phyloP scores from a whole-genome alignment of 257 asterid species.

The Orobanche coerulescens region DNA sequence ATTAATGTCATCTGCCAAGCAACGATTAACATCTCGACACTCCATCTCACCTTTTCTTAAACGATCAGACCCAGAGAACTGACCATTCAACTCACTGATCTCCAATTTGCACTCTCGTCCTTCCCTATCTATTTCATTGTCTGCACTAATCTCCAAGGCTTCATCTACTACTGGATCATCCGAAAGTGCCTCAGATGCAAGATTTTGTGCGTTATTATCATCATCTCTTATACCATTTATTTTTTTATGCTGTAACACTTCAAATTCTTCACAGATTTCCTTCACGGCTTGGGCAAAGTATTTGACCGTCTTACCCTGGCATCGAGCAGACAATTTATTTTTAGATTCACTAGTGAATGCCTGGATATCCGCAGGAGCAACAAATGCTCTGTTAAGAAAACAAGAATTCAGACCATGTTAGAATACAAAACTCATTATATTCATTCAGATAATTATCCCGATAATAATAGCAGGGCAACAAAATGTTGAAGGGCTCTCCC shows the following conservation, averaged over 20 bases:
- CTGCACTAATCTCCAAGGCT: slow-evolving; percentile 30
- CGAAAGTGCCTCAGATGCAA: slow-evolving; percentile 35
- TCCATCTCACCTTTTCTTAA: slow-evolving; percentile 35
- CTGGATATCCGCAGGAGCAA: slow-evolving; percentile 82
- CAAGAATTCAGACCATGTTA: slow-evolving; percentile 15
- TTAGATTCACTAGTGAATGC: slow-evolving; percentile 64
- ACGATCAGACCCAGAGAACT: slow-evolving; percentile 32
- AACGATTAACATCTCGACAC: slow-evolving; percentile 29
- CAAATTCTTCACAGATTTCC: slow-evolving; percentile 78
- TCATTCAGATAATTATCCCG: neutral
- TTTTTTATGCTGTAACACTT: slow-evolving; percentile 40
- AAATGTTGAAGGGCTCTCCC: neutral
- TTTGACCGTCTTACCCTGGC: slow-evolving; percentile 58
- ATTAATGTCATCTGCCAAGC: slow-evolving; percentile 27
- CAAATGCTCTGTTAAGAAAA: slow-evolving; percentile 70
- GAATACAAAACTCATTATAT: slow-evolving; percentile 7
- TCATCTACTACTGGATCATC: slow-evolving; percentile 35
- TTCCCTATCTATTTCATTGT: slow-evolving; percentile 25
- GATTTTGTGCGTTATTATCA: slow-evolving; percentile 35
- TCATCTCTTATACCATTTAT: slow-evolving; percentile 38
- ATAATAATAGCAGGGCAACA: neutral
- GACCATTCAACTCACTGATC: slow-evolving; percentile 31
- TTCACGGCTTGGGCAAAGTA: slow-evolving; percentile 66
- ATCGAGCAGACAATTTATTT: slow-evolving; percentile 52
- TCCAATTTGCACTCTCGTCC: slow-evolving; percentile 31